Percentiles rank a stretch among this genome's conserved stretches.
phyloP scores from a whole-genome alignment of 2,329 filamentous ascomycete species.

The Hypoxylon sp. region DNA sequence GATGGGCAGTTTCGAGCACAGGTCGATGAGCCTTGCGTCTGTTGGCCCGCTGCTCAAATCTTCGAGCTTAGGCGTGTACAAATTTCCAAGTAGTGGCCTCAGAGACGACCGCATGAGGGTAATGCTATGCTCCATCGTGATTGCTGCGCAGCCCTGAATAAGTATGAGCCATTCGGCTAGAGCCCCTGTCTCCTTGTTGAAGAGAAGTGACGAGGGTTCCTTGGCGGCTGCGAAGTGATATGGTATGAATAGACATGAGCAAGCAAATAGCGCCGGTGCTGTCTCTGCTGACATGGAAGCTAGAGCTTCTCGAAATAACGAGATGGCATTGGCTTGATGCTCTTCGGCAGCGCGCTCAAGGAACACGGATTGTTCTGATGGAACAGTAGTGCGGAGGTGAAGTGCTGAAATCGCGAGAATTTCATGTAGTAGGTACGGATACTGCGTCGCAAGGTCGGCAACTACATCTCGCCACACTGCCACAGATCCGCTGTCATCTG shows the following conservation, averaged over 20 bases:
- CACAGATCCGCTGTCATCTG: slow-evolving; percentile 39
- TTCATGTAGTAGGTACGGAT: slow-evolving; percentile 49
- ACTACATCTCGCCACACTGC: slow-evolving; percentile 44
- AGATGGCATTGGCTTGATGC: slow-evolving; percentile 46
- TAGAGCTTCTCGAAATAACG: slow-evolving; percentile 46
- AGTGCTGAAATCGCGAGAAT: slow-evolving; percentile 48
- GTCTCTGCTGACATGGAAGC: slow-evolving; percentile 27
- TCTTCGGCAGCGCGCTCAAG: slow-evolving; percentile 42
- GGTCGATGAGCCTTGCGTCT: slow-evolving; percentile 27
- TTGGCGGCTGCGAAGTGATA: slow-evolving; percentile 47
- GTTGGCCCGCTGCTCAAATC: slow-evolving; percentile 36
- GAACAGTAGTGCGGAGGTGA: slow-evolving; percentile 30
- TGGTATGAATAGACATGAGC: slow-evolving; percentile 48
- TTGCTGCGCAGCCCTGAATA: slow-evolving; percentile 44
- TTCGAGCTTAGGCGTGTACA: slow-evolving; percentile 27
- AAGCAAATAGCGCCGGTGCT: slow-evolving; percentile 47
- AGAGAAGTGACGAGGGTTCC: slow-evolving; percentile 45
- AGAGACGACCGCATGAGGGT: slow-evolving; percentile 39
- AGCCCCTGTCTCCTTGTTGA: slow-evolving; percentile 42
- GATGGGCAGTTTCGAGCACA: slow-evolving; percentile 24
- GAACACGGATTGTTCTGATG: slow-evolving; percentile 27
- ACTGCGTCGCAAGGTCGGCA: slow-evolving; percentile 42
- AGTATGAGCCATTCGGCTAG: slow-evolving; percentile 49
- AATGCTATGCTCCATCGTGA: slow-evolving; percentile 36
- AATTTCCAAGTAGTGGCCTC: slow-evolving; percentile 39